Evolutionary conservation across 768 basidiomycete genomes (phyloP).

Genomic region (Leccinum rimulosum): DNA sequence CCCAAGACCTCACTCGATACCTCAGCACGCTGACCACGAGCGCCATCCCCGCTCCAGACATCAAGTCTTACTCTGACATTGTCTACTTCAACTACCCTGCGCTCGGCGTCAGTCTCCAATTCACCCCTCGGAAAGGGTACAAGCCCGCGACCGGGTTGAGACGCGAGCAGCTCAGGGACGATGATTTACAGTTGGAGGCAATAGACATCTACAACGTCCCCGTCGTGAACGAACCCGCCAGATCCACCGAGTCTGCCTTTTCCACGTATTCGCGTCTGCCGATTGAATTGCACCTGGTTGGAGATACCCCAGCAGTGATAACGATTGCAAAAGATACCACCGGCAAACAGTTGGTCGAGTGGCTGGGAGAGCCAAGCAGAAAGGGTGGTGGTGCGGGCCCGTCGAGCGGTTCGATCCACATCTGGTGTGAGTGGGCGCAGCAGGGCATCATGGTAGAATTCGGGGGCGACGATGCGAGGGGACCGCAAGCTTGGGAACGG

Average conservation of each 20-base stretch:
- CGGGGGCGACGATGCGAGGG: constrained; percentile 72
- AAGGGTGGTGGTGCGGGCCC: constrained; percentile 91
- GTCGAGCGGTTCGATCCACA: constrained; percentile 79
- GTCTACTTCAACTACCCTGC: constrained; percentile 84
- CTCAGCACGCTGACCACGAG: constrained; percentile 37
- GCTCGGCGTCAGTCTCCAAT: constrained; percentile 81
- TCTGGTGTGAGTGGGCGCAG: constrained; percentile 91
- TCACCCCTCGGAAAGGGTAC: constrained; percentile 63
- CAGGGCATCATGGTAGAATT: constrained; percentile 86
- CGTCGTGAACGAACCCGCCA: constrained; percentile 35
- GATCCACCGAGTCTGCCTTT: constrained; percentile 52
- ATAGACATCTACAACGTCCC: constrained; percentile 81
- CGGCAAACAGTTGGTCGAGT: constrained; percentile 74
- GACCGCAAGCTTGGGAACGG: constrained; percentile 84
- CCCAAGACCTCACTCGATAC: constrained; percentile 41
- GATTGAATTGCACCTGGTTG: constrained; percentile 41
- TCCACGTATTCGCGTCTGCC: constrained; percentile 57
- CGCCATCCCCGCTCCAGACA: constrained; percentile 43
- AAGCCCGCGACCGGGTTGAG: constrained; percentile 47
- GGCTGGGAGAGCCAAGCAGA: constrained; percentile 81
- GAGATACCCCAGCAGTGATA: constrained; percentile 40
- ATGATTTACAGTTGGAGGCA: constrained; percentile 57
- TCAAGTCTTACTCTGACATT: constrained; percentile 78
- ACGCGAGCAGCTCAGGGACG: constrained; percentile 47
- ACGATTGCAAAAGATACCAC: constrained; percentile 49